Conservation (phyloP, 2,329 filamentous ascomycete genomes). For the Colletotrichum gigasporum region DNA sequence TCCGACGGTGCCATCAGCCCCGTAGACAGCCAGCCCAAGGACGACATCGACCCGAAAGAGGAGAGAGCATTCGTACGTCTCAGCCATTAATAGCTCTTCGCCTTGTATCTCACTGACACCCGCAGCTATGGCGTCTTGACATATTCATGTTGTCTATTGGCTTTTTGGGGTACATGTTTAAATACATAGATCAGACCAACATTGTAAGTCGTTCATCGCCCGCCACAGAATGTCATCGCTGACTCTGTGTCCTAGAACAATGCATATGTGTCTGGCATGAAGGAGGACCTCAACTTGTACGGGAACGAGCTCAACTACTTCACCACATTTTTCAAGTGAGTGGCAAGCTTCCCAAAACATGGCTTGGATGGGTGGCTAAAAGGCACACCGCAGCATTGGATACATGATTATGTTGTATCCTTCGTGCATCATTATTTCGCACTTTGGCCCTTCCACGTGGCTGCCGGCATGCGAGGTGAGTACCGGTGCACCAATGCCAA, state of each 20-base stretch:
- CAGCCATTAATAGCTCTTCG: not conserved
- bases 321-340: constrained; percentile 34
- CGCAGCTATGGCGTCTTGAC: constrained; percentile 16
- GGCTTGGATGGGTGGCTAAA: too few species aligned
- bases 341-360: rapidly evolving
- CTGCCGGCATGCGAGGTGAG: constrained; percentile 37
- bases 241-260: constrained; percentile 28
- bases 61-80: constrained; percentile 19
- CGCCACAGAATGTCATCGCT: not conserved
- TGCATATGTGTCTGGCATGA: constrained; percentile 40
- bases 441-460: constrained; percentile 39
- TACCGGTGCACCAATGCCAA: not conserved
- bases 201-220: not conserved
- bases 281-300: constrained; percentile 37
- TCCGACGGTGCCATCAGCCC: not conserved
- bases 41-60: constrained; percentile 14
- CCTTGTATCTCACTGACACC: not conserved
- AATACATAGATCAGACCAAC: constrained; percentile 25
- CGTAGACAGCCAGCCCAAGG: not conserved
- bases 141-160: constrained; percentile 19
- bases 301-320: constrained; percentile 39
- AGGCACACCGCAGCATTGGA: constrained; percentile 30
- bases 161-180: constrained; percentile 24
- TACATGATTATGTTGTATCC: constrained; percentile 39
- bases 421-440: constrained; percentile 39